Evolutionary conservation across 2,329 filamentous ascomycete species (phyloP), one percentile per base, ranked within the genome.

Genomic region (Fusarium luffae): DNA sequence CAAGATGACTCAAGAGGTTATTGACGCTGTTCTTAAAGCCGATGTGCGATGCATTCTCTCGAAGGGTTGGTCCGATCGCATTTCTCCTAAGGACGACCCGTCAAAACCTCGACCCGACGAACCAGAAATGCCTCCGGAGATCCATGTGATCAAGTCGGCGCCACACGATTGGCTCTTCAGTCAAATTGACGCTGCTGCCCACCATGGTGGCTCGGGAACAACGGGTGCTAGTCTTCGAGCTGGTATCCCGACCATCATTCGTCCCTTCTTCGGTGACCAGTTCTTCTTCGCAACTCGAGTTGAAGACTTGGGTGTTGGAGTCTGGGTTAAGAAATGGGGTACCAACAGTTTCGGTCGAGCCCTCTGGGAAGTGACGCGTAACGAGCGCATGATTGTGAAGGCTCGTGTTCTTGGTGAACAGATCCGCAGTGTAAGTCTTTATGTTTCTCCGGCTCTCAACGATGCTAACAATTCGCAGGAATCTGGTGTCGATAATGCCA

Each of bases 241-340:
- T 1, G 96, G 96, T 4, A 89, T 97, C 7, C 96, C 96, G 0
- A 98, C 96, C 1, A 94, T 99, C 69, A 92, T 98, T 77, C 93
- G 95, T 66, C 96, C 96, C 0, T 99, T 98, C 83, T 99, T 99
- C 77, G 96, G 96, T 7, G 96, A 99, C 75, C 96, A 99, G 77
- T 98, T 92, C 85, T 99, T 99, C 84, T 98, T 97, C 74, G 96
- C 94, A 9, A 88, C 86, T 30, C 88, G 96, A 6, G 92, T 98
- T 2, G 94, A 98, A 78, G 95, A 98, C 75, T 85, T 99, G 8
- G 95, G 96, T 1, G 96, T 98, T 4, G 96, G 96, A 1, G 90
- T 97, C 21, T 93, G 91, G 76, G 85, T 99, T 74, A 94, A 92
- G 83, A 96, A 93, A 79, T 89, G 97, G 83, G 97, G 96, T 23